Percentiles rank a stretch among this genome's conserved stretches.
Conservation (phyloP, 176 grass and related monocot species). For the Eremochloa ophiuroides region DNA sequence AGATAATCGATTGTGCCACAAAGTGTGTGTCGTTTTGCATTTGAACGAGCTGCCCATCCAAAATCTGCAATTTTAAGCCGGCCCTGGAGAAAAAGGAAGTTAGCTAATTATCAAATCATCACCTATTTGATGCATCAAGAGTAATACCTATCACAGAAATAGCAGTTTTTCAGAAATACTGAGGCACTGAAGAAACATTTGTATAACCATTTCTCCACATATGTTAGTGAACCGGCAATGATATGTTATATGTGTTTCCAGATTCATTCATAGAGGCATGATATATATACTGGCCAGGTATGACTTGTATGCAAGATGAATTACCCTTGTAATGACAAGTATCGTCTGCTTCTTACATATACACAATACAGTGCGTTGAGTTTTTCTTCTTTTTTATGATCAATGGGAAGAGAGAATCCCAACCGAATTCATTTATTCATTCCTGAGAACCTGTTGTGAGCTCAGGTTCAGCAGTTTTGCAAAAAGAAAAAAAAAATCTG, state of each 20-base stretch:
- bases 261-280: not conserved
- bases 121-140: not conserved
- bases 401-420: not conserved
- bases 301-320: not conserved
- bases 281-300: not conserved
- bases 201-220: not conserved
- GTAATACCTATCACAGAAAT: not conserved
- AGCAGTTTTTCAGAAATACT: not conserved
- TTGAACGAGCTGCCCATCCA: slow-evolving; percentile 80
- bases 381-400: not conserved
- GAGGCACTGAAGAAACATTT: not conserved
- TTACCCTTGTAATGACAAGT: not conserved
- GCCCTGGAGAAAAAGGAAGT: slow-evolving; percentile 51
- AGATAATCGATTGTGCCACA: slow-evolving; percentile 95
- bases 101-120: not conserved
- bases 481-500: not conserved
- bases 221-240: not conserved
- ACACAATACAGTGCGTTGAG: not conserved
- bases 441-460: not conserved
- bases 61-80: slow-evolving; percentile 96
- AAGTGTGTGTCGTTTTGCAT: slow-evolving; percentile 78
- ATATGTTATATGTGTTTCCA: not conserved
- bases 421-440: not conserved
- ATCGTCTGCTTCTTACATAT: not conserved
- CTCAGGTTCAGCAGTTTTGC: not conserved